Evolutionary conservation across 495 filamentous ascomycete species (phyloP), one percentile per base, ranked within the genome.

Genomic region (Patellaria atrata): DNA sequence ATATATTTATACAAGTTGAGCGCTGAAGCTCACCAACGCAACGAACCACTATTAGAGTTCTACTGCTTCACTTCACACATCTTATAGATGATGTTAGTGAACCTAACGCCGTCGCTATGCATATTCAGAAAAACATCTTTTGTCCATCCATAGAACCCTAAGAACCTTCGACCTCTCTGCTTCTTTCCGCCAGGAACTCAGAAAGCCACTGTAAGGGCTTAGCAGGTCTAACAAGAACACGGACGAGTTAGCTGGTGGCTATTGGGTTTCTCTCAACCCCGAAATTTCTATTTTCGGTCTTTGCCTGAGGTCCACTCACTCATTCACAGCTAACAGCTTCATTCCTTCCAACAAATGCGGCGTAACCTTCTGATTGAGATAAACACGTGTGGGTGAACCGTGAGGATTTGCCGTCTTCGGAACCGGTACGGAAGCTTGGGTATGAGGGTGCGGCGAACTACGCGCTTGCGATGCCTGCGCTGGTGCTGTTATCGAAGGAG

Each of bases 301-400:
- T 30, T n/a, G 15, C 18, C 14, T 1, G 8, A n/a, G 19, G 13
- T 17, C 1, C 32, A 68, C 81, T 53, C 60, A 91, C 85, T 85
- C 81, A 30, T 86, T 76, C 41, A 70, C 73, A 2, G 80, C 82
- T 22, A 97, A 44, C 44, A 68, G 60, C 66, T 94, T 96, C 84
- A 97, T 86, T 5, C 82, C 89, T 47, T 94, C 86, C 22, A 97
- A 54, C 42, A 97, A 51, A 34, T 76, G 70, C 5, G 76, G 78
- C 11, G 85, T 87, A 35, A 97, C 72, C 51, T 84, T 85, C 51
- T 75, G 65, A 47, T 96, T 96, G 54, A 97, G 60, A 58, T 93
- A 97, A 40, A 80, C 73, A 21, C 89, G 69, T 2, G 82, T 79
- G 3, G 86, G 82, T 1, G 82, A 82, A 25, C 89, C 89, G 47